A percentile compares a stretch with the other conserved stretches of the same genome.
phyloP scores from a whole-genome alignment of 2,329 filamentous ascomycete species.

The Ophiostoma novo-ulmi region DNA sequence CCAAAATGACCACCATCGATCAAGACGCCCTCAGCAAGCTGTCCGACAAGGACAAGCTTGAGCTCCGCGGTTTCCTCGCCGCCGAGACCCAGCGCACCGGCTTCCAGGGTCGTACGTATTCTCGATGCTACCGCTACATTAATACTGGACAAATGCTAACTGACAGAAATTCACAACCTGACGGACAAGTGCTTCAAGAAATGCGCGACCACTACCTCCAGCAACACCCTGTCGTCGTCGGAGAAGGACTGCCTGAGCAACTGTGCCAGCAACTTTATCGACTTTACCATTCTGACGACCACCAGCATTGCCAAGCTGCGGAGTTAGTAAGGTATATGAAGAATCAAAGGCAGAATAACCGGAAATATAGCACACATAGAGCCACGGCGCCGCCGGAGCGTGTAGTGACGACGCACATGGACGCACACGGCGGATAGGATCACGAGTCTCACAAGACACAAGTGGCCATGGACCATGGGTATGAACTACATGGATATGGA shows the following conservation, averaged over 20 bases:
- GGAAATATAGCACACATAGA: not conserved
- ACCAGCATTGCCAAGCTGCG: conserved; percentile 69
- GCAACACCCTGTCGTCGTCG: conserved; percentile 63
- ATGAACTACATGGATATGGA: conserved; percentile 5
- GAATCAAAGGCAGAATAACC: no score
- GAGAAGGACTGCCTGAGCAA: conserved; percentile 85
- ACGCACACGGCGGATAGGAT: not conserved
- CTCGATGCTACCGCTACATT: no score
- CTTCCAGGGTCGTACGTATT: conserved; percentile 51
- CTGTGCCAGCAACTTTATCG: conserved; percentile 91
- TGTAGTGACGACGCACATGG: not conserved
- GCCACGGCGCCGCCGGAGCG: not conserved
- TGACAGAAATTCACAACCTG: conserved; percentile 49
- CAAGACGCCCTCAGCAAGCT: conserved; percentile 40
- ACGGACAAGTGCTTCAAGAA: conserved; percentile 89
- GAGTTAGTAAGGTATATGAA: conserved; percentile 32
- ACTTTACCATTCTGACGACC: conserved; percentile 79
- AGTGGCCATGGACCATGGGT: conserved; percentile 8
- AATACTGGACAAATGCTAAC: not conserved
- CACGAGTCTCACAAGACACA: not conserved
- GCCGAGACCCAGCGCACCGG: conserved; percentile 82
- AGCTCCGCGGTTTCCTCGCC: conserved; percentile 78
- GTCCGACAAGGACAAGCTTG: conserved; percentile 74
- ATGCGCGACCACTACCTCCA: conserved; percentile 71
- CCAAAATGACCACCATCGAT: conserved; percentile 2